Base-by-base conservation (phyloP, 2,329 filamentous ascomycete species). In the Fusarium pseudoanthophilum region DNA sequence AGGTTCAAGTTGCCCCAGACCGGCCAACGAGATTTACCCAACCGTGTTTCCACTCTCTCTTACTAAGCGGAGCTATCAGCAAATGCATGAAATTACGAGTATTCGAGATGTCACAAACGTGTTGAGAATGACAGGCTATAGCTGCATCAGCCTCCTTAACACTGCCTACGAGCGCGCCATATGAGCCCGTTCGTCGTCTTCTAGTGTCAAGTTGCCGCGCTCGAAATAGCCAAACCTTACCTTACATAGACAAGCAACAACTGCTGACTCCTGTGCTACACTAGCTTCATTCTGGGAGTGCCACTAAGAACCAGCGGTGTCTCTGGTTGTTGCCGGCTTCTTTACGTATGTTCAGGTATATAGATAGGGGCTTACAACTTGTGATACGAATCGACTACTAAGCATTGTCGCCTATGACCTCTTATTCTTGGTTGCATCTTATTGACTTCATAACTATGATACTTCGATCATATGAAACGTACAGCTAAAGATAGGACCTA, bases 401-500 rank as follows among this genome's bases (percentile, higher is more conserved):
- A 48, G 1, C 3, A 21, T 5, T 28, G 1, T 15, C 4, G 8
- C 18, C 2, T 1, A 15, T 15, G 2, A 6, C 1, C 16, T 4
- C 4, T 37, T 37, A 42, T 16, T 42, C 21, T n/a, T 42, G 11
- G 8, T 40, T 2, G 11, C 1, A 11, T 24, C n/a, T 24, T 10
- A 5, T 24, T 16, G n/a, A 43, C n/a, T 24, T 43, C 10, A 4
- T 43, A 14, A n/a, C n/a, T 15, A 15, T n/a, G 7, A 13, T 15
- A n/a, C n/a, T n/a, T n/a, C n/a, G n/a, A n/a, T n/a, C n/a, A n/a
- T n/a, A n/a, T n/a, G n/a, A n/a, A n/a, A n/a, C n/a, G n/a, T n/a
- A n/a, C n/a, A n/a, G n/a, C n/a, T n/a, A n/a, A n/a, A n/a, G n/a
- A 26, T 26, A 3, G 0, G 0, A 14, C 4, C 2, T 8, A 45